phyloP scores from a whole-genome alignment of 768 basidiomycete genomes.

The Lactarius tabidus region DNA sequence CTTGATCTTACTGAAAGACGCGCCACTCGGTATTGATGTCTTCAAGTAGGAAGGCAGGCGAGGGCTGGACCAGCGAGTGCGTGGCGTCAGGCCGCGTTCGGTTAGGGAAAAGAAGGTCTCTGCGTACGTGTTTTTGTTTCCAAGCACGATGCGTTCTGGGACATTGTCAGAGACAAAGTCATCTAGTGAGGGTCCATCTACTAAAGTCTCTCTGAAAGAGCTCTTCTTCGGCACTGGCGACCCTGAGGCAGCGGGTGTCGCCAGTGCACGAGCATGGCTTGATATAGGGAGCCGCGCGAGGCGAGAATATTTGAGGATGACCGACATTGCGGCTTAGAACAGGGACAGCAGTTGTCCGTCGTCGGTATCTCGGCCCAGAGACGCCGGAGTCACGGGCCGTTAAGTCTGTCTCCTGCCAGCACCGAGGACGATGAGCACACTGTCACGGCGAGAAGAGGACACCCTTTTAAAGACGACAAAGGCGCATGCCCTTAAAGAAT shows the following conservation, averaged over 20 bases:
- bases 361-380: neutral
- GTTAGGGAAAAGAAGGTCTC: neutral
- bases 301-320: slow-evolving; percentile 24
- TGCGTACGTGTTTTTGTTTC: slow-evolving; percentile 63
- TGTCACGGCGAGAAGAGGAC: slow-evolving; percentile 87
- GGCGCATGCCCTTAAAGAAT: slow-evolving; percentile 71
- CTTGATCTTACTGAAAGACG: slow-evolving; percentile 89
- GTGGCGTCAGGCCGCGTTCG: neutral
- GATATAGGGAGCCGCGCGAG: neutral
- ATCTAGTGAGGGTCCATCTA: slow-evolving; percentile 67
- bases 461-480: slow-evolving; percentile 80
- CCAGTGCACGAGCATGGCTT: slow-evolving; percentile 15
- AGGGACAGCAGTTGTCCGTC: neutral
- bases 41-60: slow-evolving; percentile 85
- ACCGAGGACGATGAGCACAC: slow-evolving; percentile 62
- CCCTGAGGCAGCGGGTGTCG: slow-evolving; percentile 42
- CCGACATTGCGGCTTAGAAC: slow-evolving; percentile 3
- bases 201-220: slow-evolving; percentile 50
- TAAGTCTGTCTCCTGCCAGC: neutral
- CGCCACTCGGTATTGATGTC: slow-evolving; percentile 86
- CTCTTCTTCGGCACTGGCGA: slow-evolving; percentile 39
- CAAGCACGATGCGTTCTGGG: slow-evolving; percentile 61
- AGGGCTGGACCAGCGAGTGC: slow-evolving; percentile 46
- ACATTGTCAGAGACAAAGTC: slow-evolving; percentile 71
- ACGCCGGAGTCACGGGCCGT: slow-evolving; percentile 10